These are phyloP conservation scores for Exidia glandulosa DNA, from an alignment of 768 basidiomycete genomes.

Conservation along the genomic window DNA sequence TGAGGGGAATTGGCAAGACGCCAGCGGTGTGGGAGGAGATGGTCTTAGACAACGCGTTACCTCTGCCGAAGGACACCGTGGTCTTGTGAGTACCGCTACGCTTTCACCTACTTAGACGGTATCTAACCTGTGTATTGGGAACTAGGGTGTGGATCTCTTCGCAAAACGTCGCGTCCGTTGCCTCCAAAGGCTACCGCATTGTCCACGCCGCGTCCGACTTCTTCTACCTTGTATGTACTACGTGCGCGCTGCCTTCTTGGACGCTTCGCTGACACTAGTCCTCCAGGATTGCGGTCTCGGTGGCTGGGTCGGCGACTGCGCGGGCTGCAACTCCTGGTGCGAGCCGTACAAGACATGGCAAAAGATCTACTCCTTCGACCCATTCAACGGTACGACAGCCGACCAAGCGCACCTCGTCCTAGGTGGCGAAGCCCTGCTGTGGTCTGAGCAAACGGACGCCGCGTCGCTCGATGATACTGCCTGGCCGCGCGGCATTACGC, in stretches of 20 bases:
- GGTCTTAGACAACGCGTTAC: constrained; percentile 40
- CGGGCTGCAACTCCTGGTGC: constrained; percentile 45
- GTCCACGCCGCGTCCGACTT: constrained; percentile 64
- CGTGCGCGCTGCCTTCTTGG: background rate
- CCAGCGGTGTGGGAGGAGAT: constrained; percentile 83
- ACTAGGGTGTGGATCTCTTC: constrained; percentile 65
- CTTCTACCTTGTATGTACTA: constrained; percentile 51
- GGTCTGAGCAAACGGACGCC: constrained; percentile 66
- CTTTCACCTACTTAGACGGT: background rate
- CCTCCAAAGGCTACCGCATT: constrained; percentile 46
- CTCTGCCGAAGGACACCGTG: constrained; percentile 38
- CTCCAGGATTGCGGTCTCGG: constrained; percentile 57
- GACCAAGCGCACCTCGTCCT: constrained; percentile 44
- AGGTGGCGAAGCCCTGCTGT: constrained; percentile 49
- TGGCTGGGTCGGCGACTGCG: constrained; percentile 51
- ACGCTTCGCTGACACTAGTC: background rate
- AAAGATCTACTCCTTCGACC: constrained; percentile 67
- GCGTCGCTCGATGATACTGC: constrained; percentile 54
- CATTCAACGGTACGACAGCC: constrained; percentile 41
- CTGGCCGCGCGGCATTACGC: constrained; percentile 64
- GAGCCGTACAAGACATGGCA: constrained; percentile 78
- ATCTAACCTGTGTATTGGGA: background rate
- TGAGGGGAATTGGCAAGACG: constrained; percentile 50
- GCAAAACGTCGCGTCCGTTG: constrained; percentile 44
- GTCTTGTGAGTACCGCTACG: constrained; percentile 34